phyloP scores from a whole-genome alignment of 306 rosid genomes.

The Prunus davidiana region DNA sequence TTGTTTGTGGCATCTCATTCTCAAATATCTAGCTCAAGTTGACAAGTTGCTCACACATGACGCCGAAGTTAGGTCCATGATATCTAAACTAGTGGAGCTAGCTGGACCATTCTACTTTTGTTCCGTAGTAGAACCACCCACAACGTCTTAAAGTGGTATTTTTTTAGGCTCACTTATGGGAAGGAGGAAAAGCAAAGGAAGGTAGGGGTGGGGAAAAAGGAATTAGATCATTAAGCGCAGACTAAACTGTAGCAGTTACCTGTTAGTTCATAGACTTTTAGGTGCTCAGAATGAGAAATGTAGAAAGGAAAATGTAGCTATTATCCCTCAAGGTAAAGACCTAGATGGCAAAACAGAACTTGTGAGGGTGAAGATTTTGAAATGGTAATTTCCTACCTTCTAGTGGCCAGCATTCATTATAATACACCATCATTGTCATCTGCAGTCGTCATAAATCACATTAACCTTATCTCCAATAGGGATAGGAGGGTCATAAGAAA shows the following conservation, averaged over 20 bases:
- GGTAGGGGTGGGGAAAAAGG: neutral
- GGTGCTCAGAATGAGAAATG: too few relatives aligned
- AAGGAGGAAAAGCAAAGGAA: neutral
- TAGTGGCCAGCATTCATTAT: neutral
- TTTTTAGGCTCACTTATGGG: neutral
- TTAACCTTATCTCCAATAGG: neutral
- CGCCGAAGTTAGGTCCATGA: neutral
- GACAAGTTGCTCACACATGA: neutral
- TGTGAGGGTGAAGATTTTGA: neutral
- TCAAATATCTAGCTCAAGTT: neutral
- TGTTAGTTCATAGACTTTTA: neutral
- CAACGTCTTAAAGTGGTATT: neutral
- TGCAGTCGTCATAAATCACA: neutral
- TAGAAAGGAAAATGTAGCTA: neutral
- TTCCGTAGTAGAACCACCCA: neutral
- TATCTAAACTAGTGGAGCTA: neutral
- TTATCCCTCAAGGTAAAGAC: neutral
- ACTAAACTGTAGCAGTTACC: neutral
- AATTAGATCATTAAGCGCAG: neutral
- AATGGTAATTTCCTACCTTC: neutral
- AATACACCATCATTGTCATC: neutral
- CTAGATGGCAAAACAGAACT: neutral
- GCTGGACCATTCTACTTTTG: slow-evolving; percentile 26
- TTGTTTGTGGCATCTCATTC: neutral
- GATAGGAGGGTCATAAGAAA: neutral